Evolutionary conservation across 169 alveolate genomes (phyloP), one percentile per base, ranked within the genome.

Genomic region (Amoebophrya sp.): DNA sequence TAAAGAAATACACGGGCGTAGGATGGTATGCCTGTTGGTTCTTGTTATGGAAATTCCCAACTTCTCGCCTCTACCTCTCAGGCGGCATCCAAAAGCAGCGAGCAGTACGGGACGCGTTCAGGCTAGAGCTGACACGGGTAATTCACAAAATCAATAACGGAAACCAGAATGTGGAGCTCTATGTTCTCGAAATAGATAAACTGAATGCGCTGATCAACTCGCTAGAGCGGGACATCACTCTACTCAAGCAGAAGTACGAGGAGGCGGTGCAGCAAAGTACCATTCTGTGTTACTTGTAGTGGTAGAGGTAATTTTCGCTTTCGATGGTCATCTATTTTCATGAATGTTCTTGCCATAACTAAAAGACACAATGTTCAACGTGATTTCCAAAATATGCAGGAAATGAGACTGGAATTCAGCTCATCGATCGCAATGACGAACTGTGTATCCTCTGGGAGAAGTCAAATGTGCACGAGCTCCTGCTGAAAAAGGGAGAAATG

Each of bases 341-440:
- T n/a, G n/a, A n/a, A n/a, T n/a, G n/a, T n/a, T n/a, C n/a, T n/a
- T n/a, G n/a, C n/a, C n/a, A n/a, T n/a, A n/a, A n/a, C n/a, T n/a
- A n/a, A n/a, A n/a, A n/a, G n/a, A n/a, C n/a, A n/a, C n/a, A n/a
- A n/a, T n/a, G n/a, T n/a, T n/a, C n/a, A n/a, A n/a, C n/a, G n/a
- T n/a, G n/a, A n/a, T n/a, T n/a, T n/a, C n/a, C n/a, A n/a, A n/a
- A n/a, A n/a, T n/a, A n/a, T n/a, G n/a, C n/a, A n/a, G n/a, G 98
- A 90, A 97, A 96, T 92, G 95, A 94, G 92, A 96, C 97, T 91
- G 98, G 98, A 41, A 95, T 97, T 38, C 96, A 96, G 95, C 93
- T 97, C 47, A 96, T 97, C 76, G 98, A 97, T 93, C 93, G 98
- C 91, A 97, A 97, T 93, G 98, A 97, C 94, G 98, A 97, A 89